A percentile compares a stretch with the other conserved stretches of the same genome.
Conservation (phyloP, 2,329 filamentous ascomycete species). For the Monosporascus sp. region DNA sequence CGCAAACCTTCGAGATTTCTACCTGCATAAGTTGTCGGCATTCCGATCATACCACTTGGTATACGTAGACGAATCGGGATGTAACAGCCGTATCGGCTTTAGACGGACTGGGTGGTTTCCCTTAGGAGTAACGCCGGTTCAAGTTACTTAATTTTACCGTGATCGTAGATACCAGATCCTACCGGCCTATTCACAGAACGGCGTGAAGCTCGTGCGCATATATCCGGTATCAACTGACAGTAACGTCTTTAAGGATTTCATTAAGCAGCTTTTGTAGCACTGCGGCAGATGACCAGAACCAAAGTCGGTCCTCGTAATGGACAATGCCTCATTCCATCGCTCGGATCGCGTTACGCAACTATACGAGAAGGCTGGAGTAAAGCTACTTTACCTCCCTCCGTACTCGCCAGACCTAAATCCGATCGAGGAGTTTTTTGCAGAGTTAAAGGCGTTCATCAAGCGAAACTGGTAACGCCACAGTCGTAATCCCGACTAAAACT, state of each 20-base stretch:
- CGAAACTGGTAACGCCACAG: slow-evolving; percentile 1
- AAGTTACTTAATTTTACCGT: slow-evolving; percentile 12
- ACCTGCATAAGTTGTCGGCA: too few relatives aligned
- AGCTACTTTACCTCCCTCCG: slow-evolving; percentile 5
- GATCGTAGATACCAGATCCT: slow-evolving; percentile 11
- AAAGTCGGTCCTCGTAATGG: slow-evolving; percentile 26
- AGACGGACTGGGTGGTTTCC: slow-evolving; percentile 22
- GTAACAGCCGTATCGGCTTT: too few relatives aligned
- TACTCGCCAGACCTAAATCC: slow-evolving; percentile 6
- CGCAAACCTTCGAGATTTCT: too few relatives aligned
- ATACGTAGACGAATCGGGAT: too few relatives aligned
- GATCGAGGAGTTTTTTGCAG: slow-evolving; percentile 8
- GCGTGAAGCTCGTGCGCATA: slow-evolving; percentile 15
- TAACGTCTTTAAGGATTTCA: slow-evolving; percentile 21
- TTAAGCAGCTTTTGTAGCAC: slow-evolving; percentile 22
- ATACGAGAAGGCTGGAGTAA: slow-evolving; percentile 13
- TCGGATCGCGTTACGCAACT: slow-evolving; percentile 17
- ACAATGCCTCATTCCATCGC: slow-evolving; percentile 25
- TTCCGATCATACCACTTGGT: too few relatives aligned
- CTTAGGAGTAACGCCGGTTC: slow-evolving; percentile 14
- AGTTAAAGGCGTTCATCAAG: slow-evolving; percentile 6
- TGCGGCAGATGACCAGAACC: slow-evolving; percentile 23
- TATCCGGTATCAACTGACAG: slow-evolving; percentile 18
- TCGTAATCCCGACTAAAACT: slow-evolving; percentile 9
- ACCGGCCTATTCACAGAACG: slow-evolving; percentile 20